A percentile compares a stretch with the other conserved stretches of the same genome.
phyloP scores from a whole-genome alignment of 306 rosid species.

The Fragaria vesca region DNA sequence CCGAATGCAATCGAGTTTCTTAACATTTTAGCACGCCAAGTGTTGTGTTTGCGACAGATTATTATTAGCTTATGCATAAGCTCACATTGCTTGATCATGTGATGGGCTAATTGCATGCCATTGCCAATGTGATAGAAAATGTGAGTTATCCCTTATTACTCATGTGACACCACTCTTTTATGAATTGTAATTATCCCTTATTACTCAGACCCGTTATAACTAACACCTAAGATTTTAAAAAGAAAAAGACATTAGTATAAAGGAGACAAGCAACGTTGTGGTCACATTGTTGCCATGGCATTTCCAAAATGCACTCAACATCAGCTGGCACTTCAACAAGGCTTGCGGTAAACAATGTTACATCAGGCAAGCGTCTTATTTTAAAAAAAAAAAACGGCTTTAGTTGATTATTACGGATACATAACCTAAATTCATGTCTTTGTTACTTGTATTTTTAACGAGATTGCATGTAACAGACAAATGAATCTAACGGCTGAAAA shows the following conservation, averaged over 20 bases:
- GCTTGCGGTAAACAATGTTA: conserved; percentile 9
- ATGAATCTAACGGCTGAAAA: background rate
- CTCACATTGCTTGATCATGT: background rate
- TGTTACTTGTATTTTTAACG: background rate
- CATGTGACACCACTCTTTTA: background rate
- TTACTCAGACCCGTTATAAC: background rate
- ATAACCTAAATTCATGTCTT: background rate
- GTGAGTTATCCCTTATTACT: background rate
- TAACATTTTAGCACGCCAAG: too few relatives aligned
- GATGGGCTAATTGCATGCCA: background rate
- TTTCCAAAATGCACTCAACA: conserved; percentile 12
- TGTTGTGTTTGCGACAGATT: background rate
- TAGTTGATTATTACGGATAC: background rate
- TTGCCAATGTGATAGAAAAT: background rate
- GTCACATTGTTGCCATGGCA: conserved; percentile 15
- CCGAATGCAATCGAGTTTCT: background rate
- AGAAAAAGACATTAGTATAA: background rate
- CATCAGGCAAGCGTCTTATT: background rate
- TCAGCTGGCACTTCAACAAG: conserved; percentile 32
- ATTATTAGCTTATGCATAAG: background rate
- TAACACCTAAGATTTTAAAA: background rate
- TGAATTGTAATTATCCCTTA: too few relatives aligned
- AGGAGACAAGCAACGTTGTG: conserved; percentile 5
- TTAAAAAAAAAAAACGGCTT: too few relatives aligned
- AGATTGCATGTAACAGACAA: too few relatives aligned